These are phyloP conservation scores for Beauveria sp. DNA, from an alignment of 2,329 filamentous ascomycete genomes.

Conservation along the genomic window DNA sequence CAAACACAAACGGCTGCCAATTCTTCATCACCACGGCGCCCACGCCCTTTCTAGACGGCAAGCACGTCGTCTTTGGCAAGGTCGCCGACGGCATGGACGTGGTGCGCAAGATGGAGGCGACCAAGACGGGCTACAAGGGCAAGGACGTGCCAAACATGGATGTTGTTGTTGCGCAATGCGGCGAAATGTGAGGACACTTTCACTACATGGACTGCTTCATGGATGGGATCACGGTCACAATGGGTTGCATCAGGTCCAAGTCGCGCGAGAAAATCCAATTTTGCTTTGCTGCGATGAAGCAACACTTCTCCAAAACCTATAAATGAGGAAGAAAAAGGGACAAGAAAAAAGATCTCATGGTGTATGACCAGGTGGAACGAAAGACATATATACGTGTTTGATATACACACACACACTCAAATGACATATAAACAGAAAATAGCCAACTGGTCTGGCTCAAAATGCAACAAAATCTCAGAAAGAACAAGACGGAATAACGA, in stretches of 20 bases:
- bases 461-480: not conserved
- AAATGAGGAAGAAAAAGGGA: not conserved
- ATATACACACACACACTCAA: not conserved
- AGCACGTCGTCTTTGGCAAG: slow-evolving; percentile 93
- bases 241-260: no score
- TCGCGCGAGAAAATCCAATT: not conserved
- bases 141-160: slow-evolving; percentile 81
- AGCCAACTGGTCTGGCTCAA: slow-evolving; percentile 3
- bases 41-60: slow-evolving; percentile 81
- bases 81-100: slow-evolving; percentile 87
- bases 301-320: not conserved
- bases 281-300: not conserved
- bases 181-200: slow-evolving; percentile 65
- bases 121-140: slow-evolving; percentile 65
- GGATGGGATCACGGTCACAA: not conserved
- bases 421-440: not conserved
- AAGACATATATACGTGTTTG: slow-evolving; percentile 4
- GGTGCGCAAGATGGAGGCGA: slow-evolving; percentile 86
- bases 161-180: slow-evolving; percentile 77
- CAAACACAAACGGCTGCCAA: slow-evolving; percentile 88
- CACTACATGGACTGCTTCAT: not conserved
- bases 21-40: slow-evolving; percentile 94
- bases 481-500: not conserved
- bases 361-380: slow-evolving; percentile 1
- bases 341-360: not conserved